A percentile compares a stretch with the other conserved stretches of the same genome.
These are phyloP conservation scores for Lonicera japonica DNA, from an alignment of 129 eudicot species.

Conservation along the genomic window DNA sequence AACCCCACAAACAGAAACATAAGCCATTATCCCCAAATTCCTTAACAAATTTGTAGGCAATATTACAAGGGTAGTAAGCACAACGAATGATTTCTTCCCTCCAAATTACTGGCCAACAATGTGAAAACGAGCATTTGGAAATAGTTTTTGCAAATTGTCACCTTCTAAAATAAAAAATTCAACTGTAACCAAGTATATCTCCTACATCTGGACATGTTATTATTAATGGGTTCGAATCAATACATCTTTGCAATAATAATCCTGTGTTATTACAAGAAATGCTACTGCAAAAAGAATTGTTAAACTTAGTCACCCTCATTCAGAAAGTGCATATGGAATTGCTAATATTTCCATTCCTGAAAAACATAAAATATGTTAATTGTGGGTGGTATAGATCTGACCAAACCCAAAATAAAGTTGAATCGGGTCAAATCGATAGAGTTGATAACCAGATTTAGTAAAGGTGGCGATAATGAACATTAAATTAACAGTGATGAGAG, in stretches of 20 bases:
- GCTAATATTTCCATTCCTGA: slow-evolving; percentile 21
- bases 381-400: no score
- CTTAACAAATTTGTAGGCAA: slow-evolving; percentile 34
- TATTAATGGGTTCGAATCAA: neutral
- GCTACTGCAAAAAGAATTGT: neutral
- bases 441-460: no score
- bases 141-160: slow-evolving; percentile 29
- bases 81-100: slow-evolving; percentile 16
- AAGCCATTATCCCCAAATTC: slow-evolving; percentile 19
- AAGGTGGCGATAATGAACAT: no score
- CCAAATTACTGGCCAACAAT: slow-evolving; percentile 7
- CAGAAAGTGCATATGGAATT: slow-evolving; percentile 16
- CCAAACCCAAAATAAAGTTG: no score
- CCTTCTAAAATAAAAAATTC: slow-evolving; percentile 29
- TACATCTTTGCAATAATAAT: neutral
- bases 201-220: neutral
- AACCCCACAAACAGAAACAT: slow-evolving; percentile 27
- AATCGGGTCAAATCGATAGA: no score
- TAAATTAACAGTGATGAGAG: no score
- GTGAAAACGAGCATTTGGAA: slow-evolving; percentile 8
- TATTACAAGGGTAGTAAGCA: slow-evolving; percentile 13
- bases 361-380: neutral
- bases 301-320: slow-evolving; percentile 23
- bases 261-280: neutral
- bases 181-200: neutral